Base-by-base conservation (phyloP, 352 stramenopile genomes). In the Globisporangium solare region DNA sequence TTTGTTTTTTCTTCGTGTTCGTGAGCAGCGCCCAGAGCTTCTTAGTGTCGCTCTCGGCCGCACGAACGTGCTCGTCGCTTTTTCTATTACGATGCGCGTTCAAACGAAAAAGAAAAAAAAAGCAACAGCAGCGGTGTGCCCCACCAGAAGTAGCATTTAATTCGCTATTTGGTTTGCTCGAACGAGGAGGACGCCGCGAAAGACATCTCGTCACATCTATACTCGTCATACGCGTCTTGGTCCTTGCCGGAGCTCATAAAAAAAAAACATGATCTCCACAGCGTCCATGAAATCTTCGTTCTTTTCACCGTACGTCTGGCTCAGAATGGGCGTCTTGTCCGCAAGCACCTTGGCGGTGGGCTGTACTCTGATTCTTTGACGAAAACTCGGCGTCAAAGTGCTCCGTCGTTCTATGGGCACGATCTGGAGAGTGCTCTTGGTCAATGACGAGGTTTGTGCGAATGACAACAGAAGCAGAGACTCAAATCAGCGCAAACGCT, bases 101-200 rank as follows among this genome's bases (percentile, higher is more conserved):
- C 8, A 97, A 41, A n/a, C n/a, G n/a, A n/a, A n/a, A n/a, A n/a
- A n/a, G n/a, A n/a, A n/a, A n/a, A n/a, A n/a, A n/a, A 11, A 97
- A 67, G 11, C n/a, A 95, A 75, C 14, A 97, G 63, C 24, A 64
- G 73, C 14, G 88, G 90, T 58, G 97, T 96, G 41, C 70, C 69
- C 43, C 83, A 79, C 12, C 93, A 71, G 32, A 72, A 74, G 64
- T 84, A 96, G 41, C 88, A 81, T 48, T 82, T 60, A n/a, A 57
- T 67, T 1, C 97, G 66, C 43, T 61, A 62, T 45, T 86, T 51
- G 54, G 81, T 62, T 20, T 69, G 68, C 54, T 79, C 81, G n/a
- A 81, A 92, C 24, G 82, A n/a, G 86, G 20, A 97, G 60, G n/a
- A n/a, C 14, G 91, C 88, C 1, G 86, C 60, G 73, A 89, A 97